Conservation (phyloP, 805 yeast genomes). For the Ogataea paraovalis region DNA sequence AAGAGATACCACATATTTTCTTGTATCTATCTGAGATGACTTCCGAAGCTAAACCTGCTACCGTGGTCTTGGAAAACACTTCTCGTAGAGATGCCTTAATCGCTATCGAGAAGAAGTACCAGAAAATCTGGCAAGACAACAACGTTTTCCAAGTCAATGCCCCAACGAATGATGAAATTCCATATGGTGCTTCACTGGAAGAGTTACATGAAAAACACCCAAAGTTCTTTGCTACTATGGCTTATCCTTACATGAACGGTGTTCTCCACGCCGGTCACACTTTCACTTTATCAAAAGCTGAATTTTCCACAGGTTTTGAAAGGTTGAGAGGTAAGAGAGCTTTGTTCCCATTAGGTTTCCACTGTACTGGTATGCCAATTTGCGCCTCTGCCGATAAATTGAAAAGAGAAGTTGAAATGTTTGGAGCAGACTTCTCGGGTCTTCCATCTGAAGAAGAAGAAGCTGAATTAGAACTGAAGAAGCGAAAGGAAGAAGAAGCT, state of each 20-base stretch:
- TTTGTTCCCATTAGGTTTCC: slow-evolving; percentile 94
- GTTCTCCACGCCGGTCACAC: slow-evolving; percentile 96
- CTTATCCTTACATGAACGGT: slow-evolving; percentile 99
- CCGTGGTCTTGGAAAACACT: slow-evolving; percentile 50
- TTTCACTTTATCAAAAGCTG: slow-evolving; percentile 91
- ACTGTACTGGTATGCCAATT: slow-evolving; percentile 99
- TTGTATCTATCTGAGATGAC: slow-evolving; percentile 12
- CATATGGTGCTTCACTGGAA: slow-evolving; percentile 52
- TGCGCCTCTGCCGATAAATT: slow-evolving; percentile 93
- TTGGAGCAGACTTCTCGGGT: slow-evolving; percentile 75
- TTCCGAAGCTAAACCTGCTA: slow-evolving; percentile 27
- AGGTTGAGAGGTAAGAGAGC: slow-evolving; percentile 93
- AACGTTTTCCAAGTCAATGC: slow-evolving; percentile 85
- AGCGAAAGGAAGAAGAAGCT: slow-evolving; percentile 26
- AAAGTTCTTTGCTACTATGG: slow-evolving; percentile 89
- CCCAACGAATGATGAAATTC: slow-evolving; percentile 65
- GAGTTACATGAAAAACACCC: slow-evolving; percentile 78
- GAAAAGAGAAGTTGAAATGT: slow-evolving; percentile 85
- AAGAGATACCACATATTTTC: too few relatives aligned
- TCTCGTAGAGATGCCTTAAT: slow-evolving; percentile 92
- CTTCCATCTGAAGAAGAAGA: slow-evolving; percentile 63
- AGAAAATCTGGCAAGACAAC: slow-evolving; percentile 81
- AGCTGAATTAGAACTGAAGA: slow-evolving; percentile 31
- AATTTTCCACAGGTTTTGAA: slow-evolving; percentile 88
- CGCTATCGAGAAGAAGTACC: slow-evolving; percentile 84